phyloP scores from a whole-genome alignment of 257 asterid genomes.

The Petunia secreta region DNA sequence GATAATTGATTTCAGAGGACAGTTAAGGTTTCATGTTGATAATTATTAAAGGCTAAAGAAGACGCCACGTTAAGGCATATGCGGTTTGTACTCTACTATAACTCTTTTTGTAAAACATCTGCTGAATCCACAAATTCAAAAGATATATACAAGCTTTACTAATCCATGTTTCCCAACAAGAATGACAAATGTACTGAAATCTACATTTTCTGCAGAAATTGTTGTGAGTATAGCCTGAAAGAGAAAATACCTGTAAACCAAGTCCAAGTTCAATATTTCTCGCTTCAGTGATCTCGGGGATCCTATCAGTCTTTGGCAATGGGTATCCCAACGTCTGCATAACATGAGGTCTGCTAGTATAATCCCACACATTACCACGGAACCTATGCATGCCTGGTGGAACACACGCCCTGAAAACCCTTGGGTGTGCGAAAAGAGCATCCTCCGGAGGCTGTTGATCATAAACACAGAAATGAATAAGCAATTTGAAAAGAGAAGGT shows the following conservation, averaged over 20 bases:
- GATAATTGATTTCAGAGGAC: not conserved
- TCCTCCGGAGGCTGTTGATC: conserved; percentile 79
- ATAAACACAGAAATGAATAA: conserved; percentile 1
- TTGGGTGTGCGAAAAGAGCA: conserved; percentile 91
- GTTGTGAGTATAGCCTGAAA: not conserved
- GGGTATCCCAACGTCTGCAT: conserved; percentile 89
- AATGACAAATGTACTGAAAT: not conserved
- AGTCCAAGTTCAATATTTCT: conserved; percentile 96
- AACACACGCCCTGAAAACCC: conserved; percentile 97
- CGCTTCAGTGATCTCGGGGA: conserved; percentile 93
- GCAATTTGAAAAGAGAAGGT: conserved; percentile 4
- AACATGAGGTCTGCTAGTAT: conserved; percentile 79
- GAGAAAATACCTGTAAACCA: conserved; percentile 80
- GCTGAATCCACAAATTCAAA: not conserved
- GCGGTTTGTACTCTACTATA: not conserved
- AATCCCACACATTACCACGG: conserved; percentile 97
- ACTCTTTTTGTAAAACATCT: not conserved
- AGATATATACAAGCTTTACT: conserved; percentile 8
- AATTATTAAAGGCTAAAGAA: not conserved
- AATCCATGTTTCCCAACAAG: too few relatives aligned
- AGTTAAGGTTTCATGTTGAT: not conserved
- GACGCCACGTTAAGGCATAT: not conserved
- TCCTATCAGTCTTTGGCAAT: conserved; percentile 60
- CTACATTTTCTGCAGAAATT: not conserved
- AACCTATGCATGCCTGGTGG: conserved; percentile 99